A percentile compares a stretch with the other conserved stretches of the same genome.
Conservation (phyloP, 768 basidiomycete species). For the Stropharia rugosoannulata region DNA sequence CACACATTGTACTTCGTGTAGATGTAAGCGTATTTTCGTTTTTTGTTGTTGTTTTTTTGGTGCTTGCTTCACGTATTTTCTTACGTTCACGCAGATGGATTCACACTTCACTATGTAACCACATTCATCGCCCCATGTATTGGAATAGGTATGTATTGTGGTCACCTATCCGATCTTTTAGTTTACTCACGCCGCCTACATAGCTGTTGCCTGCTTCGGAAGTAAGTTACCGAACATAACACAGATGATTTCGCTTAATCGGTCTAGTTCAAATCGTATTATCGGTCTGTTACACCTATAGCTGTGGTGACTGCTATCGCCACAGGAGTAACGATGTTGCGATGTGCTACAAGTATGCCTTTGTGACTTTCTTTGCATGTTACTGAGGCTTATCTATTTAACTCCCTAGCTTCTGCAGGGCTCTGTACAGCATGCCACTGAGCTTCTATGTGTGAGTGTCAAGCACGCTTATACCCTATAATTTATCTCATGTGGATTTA, state of each 20-base stretch:
- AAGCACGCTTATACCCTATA: background rate
- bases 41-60: no score
- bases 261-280: constrained; percentile 32
- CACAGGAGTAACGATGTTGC: constrained; percentile 36
- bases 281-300: constrained; percentile 38
- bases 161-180: background rate
- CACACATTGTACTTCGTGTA: background rate
- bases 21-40: constrained; percentile 10
- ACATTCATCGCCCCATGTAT: constrained; percentile 37
- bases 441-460: constrained; percentile 35
- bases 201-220: constrained; percentile 37
- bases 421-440: constrained; percentile 33
- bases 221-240: constrained; percentile 18
- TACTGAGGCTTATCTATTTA: no score
- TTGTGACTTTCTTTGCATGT: background rate
- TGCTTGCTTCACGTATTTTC: background rate
- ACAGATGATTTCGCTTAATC: background rate
- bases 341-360: constrained; percentile 35
- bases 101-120: constrained; percentile 31
- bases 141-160: constrained; percentile 30
- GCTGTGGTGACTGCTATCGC: constrained; percentile 37
- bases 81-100: constrained; percentile 24
- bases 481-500: background rate
- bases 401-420: constrained; percentile 30
- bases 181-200: background rate